Percentiles rank a stretch among this genome's conserved stretches.
Conservation (phyloP, 2,329 filamentous ascomycete genomes). For the Hirsutella rhossiliensis region DNA sequence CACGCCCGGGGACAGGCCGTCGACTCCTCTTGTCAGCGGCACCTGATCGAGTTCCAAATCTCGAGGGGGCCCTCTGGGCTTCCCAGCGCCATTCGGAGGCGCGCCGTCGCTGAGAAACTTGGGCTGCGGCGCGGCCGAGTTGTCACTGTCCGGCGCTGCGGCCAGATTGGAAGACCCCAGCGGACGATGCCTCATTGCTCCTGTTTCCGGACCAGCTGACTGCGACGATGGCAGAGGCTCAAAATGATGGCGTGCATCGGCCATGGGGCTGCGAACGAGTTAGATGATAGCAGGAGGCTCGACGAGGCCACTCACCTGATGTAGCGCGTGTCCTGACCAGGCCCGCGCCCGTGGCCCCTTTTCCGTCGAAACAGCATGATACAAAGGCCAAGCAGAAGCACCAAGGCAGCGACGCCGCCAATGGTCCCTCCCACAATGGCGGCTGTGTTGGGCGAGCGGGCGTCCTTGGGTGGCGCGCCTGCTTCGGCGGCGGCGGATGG, state of each 20-base stretch:
- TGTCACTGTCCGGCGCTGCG: not conserved
- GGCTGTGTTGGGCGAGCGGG: conserved; percentile 24
- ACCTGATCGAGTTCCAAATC: conserved; percentile 21
- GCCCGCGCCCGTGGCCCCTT: conserved; percentile 27
- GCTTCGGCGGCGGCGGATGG: conserved; percentile 5
- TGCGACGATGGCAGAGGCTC: conserved; percentile 16
- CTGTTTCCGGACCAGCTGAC: conserved; percentile 6
- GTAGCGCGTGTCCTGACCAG: conserved; percentile 23
- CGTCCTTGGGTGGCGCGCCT: conserved; percentile 12
- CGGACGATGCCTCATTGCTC: not conserved
- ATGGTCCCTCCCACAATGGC: conserved; percentile 43
- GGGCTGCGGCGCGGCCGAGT: not conserved
- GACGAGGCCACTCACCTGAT: conserved; percentile 22
- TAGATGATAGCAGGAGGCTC: not conserved
- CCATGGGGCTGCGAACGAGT: conserved; percentile 16
- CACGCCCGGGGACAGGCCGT: conserved; percentile 33
- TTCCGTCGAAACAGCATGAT: conserved; percentile 33
- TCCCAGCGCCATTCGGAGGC: conserved; percentile 2
- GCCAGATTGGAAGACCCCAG: not conserved
- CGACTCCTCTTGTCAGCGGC: conserved; percentile 27
- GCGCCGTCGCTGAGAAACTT: not conserved
- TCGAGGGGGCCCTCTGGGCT: conserved; percentile 11
- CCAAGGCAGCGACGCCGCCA: conserved; percentile 34
- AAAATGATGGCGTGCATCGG: conserved; percentile 12
- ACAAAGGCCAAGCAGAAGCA: conserved; percentile 26